Conservation (phyloP, 495 filamentous ascomycete species). For the Choiromyces venosus region DNA sequence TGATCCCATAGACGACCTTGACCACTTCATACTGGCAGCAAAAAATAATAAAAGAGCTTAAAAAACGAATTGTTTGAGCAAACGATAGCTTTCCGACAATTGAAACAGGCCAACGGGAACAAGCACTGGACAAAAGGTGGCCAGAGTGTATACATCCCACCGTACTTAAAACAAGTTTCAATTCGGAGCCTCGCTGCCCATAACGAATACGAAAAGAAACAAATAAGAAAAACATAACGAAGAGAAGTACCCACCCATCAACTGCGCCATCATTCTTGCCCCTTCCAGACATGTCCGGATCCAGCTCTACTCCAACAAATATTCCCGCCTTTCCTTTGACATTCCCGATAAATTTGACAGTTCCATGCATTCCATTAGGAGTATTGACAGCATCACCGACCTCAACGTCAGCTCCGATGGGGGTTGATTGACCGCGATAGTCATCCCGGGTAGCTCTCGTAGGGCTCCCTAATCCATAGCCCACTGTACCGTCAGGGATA, state of each 20-base stretch:
- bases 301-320: conserved; percentile 93
- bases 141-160: background rate
- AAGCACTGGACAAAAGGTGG: background rate
- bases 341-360: conserved; percentile 77
- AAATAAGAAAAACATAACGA: conserved; percentile 7
- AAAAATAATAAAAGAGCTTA: background rate
- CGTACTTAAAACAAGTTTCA: background rate
- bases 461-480: conserved; percentile 51
- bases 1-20: background rate
- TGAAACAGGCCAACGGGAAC: background rate
- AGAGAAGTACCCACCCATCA: conserved; percentile 63
- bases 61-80: background rate
- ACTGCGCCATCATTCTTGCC: conserved; percentile 98
- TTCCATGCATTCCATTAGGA: conserved; percentile 88
- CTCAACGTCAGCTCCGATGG: conserved; percentile 53
- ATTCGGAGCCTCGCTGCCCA: background rate
- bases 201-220: conserved; percentile 4
- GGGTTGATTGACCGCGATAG: conserved; percentile 36
- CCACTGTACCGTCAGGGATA: conserved; percentile 57
- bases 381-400: conserved; percentile 91
- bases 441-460: conserved; percentile 26
- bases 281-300: conserved; percentile 66
- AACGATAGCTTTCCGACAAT: background rate
- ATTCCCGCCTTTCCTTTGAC: conserved; percentile 84
- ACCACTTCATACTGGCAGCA: background rate